phyloP scores from a whole-genome alignment of 768 basidiomycete genomes.

The Lactarius quietus region DNA sequence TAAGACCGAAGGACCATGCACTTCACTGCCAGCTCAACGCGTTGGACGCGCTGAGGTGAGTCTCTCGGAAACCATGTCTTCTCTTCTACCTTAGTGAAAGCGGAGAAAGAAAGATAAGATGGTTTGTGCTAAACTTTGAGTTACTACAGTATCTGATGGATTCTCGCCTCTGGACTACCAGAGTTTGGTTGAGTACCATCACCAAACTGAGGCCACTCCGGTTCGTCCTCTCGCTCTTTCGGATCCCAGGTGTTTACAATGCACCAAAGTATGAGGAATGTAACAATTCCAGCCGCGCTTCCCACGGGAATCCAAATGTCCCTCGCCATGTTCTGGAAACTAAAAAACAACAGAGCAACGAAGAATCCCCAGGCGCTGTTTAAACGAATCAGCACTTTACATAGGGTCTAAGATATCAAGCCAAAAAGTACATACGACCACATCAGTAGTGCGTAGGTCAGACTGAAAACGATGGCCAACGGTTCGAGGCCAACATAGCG shows the following conservation, averaged over 20 bases:
- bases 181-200: not conserved
- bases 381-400: not conserved
- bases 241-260: constrained; percentile 12
- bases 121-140: not conserved
- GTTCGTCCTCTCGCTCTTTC: not conserved
- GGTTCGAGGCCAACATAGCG: constrained; percentile 43
- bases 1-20: not conserved
- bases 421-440: constrained; percentile 46
- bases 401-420: too few species aligned
- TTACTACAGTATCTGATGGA: too few species aligned
- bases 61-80: too few species aligned
- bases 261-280: constrained; percentile 8
- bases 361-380: constrained; percentile 40
- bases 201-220: not conserved
- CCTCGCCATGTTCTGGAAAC: not conserved
- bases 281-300: not conserved
- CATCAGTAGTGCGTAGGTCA: constrained; percentile 55
- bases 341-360: constrained; percentile 33
- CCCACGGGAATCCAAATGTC: constrained; percentile 6
- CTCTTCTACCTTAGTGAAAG: not conserved
- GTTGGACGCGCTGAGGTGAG: too few species aligned
- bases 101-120: not conserved
- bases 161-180: too few species aligned
- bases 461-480: constrained; percentile 49
- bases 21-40: not conserved